Evolutionary conservation across 257 asterid genomes (phyloP).

Genomic region (Ligustrum vulgare): DNA sequence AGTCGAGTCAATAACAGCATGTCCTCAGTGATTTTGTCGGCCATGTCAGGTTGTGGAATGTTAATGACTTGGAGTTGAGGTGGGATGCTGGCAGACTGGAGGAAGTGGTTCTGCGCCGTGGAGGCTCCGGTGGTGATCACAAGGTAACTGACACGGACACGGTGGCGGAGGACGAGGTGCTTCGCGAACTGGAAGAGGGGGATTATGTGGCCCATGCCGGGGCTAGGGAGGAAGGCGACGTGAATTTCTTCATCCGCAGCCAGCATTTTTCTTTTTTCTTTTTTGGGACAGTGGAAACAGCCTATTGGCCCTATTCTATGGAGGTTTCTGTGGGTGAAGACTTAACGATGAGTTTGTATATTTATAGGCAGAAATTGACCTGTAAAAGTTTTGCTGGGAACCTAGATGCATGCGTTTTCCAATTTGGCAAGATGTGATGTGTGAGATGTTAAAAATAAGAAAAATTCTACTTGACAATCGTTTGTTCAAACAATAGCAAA

Average conservation of each 20-base stretch:
- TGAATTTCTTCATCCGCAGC: conserved; percentile 16
- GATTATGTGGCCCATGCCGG: conserved; percentile 51
- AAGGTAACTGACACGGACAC: conserved; percentile 40
- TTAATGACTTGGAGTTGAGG: conserved; percentile 26
- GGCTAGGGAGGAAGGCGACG: conserved; percentile 42
- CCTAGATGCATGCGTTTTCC: too few relatives aligned
- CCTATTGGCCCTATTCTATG: too few relatives aligned
- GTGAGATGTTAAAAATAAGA: too few relatives aligned
- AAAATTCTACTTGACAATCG: too few relatives aligned
- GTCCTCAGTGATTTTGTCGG: conserved; percentile 18
- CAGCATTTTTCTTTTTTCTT: too few relatives aligned
- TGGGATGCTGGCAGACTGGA: conserved; percentile 23
- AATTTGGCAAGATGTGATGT: too few relatives aligned
- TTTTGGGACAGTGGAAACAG: neutral
- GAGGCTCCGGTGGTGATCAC: conserved; percentile 42
- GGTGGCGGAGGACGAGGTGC: conserved; percentile 24
- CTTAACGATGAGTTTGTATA: neutral
- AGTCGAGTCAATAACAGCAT: conserved; percentile 28
- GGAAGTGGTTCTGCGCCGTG: conserved; percentile 33
- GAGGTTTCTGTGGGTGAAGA: neutral
- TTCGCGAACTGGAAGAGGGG: conserved; percentile 46
- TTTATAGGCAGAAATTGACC: too few relatives aligned
- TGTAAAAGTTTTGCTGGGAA: too few relatives aligned
- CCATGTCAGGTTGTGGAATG: conserved; percentile 42
- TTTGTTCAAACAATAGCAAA: too few relatives aligned